Conservation (phyloP, 768 basidiomycete species). For the Termitomyces sp. region DNA sequence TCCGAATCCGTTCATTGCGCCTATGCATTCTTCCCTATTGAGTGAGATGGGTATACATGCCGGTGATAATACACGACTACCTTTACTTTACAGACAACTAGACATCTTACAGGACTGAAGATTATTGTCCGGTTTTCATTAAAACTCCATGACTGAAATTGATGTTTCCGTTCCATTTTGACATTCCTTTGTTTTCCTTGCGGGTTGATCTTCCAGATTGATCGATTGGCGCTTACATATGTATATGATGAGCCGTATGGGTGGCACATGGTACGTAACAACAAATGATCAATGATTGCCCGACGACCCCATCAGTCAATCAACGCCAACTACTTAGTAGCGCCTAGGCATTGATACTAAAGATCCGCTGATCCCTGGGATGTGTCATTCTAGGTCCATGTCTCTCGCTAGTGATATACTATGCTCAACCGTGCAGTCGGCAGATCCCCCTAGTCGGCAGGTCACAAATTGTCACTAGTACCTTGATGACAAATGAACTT, state of each 20-base stretch:
- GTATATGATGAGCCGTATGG: background rate
- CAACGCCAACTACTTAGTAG: background rate
- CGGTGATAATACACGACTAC: background rate
- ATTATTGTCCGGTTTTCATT: background rate
- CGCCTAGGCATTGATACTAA: background rate
- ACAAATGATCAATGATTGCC: background rate
- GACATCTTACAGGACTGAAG: background rate
- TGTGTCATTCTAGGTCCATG: too few species aligned
- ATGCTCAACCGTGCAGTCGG: too few species aligned
- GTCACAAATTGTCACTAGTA: too few species aligned
- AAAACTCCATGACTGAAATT: background rate
- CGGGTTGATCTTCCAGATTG: background rate
- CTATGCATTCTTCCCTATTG: background rate
- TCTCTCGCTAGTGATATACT: too few species aligned
- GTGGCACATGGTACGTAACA: background rate
- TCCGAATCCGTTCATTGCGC: background rate
- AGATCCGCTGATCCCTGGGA: background rate
- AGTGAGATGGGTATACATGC: background rate
- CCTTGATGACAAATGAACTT: too few species aligned
- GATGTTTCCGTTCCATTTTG: background rate
- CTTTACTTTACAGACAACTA: background rate
- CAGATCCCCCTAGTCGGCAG: too few species aligned
- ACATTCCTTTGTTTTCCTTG: background rate
- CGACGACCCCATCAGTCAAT: too few species aligned
- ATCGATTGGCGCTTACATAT: background rate